These are phyloP conservation scores for Termitomyces sp. DNA, from an alignment of 768 basidiomycete species.

Conservation along the genomic window DNA sequence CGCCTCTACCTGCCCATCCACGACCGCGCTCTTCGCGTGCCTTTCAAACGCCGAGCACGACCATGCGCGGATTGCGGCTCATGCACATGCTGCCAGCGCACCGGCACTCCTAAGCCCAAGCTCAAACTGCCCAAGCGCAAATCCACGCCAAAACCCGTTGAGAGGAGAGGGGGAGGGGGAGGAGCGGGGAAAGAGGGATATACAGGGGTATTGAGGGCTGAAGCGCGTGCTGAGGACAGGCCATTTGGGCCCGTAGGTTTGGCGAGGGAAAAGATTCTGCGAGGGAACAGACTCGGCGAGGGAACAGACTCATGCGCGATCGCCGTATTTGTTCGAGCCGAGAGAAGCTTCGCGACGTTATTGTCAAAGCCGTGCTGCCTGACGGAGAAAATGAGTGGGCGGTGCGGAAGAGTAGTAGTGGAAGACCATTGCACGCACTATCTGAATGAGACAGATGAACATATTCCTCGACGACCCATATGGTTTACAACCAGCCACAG, in stretches of 20 bases:
- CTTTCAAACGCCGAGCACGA: constrained; percentile 37
- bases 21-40: constrained; percentile 18
- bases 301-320: constrained; percentile 88
- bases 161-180: neutral
- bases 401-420: too few species aligned
- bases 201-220: constrained; percentile 70
- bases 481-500: constrained; percentile 89
- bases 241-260: constrained; percentile 69
- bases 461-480: constrained; percentile 92
- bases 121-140: too few species aligned
- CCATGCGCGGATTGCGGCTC: constrained; percentile 16
- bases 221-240: constrained; percentile 74
- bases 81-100: neutral
- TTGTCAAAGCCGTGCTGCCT: constrained; percentile 86
- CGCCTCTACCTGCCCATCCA: constrained; percentile 24
- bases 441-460: constrained; percentile 94
- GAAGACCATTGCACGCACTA: constrained; percentile 12
- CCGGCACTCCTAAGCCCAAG: too few species aligned
- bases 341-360: constrained; percentile 43
- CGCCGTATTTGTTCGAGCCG: constrained; percentile 83
- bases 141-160: constrained; percentile 14
- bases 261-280: too few species aligned
- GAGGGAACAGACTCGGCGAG: too few species aligned
- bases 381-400: neutral
- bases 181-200: constrained; percentile 14